Conservation (phyloP, 2,329 filamentous ascomycete species). For the Sporothrix brasiliensis region DNA sequence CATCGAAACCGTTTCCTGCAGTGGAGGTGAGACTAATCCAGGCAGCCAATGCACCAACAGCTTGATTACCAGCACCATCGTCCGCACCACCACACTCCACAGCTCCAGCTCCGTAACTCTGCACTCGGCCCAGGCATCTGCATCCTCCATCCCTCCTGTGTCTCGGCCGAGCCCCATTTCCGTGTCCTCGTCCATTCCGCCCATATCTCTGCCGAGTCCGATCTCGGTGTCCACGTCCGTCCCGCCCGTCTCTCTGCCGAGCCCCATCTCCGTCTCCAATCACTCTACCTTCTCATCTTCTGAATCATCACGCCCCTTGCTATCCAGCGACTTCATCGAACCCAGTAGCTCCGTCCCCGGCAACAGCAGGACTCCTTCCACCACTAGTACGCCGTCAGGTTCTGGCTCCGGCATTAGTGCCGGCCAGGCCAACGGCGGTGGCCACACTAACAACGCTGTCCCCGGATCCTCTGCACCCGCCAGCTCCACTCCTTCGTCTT, state of each 20-base stretch:
- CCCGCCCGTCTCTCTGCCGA: not conserved
- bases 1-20: slow-evolving; percentile 32
- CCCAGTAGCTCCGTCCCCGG: slow-evolving; percentile 21
- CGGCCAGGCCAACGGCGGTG: slow-evolving; percentile 8
- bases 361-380: not conserved
- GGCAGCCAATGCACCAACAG: slow-evolving; percentile 21
- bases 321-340: slow-evolving; percentile 9
- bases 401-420: slow-evolving; percentile 10
- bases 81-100: slow-evolving; percentile 11
- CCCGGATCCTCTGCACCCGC: not conserved
- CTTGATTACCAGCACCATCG: slow-evolving; percentile 6
- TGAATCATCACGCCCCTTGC: not conserved
- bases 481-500: not conserved
- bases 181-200: not conserved
- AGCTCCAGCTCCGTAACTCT: slow-evolving; percentile 22
- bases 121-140: slow-evolving; percentile 23
- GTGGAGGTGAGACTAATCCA: slow-evolving; percentile 34
- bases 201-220: not conserved
- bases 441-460: slow-evolving; percentile 21
- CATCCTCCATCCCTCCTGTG: not conserved
- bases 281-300: slow-evolving; percentile 15
- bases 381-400: not conserved
- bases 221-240: slow-evolving; percentile 14
- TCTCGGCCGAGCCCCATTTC: not conserved
- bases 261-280: slow-evolving; percentile 21